Percentiles rank a stretch among this genome's conserved stretches.
Conservation (phyloP, 1,284 basidiomycete genomes). For the Ceratobasidium sp. region DNA sequence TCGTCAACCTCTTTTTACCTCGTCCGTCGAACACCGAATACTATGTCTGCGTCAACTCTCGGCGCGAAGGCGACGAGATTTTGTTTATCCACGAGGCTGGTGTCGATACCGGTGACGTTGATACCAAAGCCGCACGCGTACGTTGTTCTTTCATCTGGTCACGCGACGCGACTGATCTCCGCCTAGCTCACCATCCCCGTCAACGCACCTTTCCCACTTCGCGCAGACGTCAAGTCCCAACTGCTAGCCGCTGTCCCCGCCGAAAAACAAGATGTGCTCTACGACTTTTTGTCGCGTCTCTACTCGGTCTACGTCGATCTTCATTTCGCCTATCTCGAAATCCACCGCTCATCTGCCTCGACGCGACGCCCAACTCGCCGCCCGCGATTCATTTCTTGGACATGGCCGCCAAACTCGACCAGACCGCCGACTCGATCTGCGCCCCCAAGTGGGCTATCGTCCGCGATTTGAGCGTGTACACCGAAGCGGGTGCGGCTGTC, state of each 20-base stretch:
- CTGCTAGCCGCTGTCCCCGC: conserved; percentile 84
- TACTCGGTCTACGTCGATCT: conserved; percentile 98
- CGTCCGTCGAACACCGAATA: conserved; percentile 96
- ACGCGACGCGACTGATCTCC: conserved; percentile 9
- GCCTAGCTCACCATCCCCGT: conserved; percentile 89
- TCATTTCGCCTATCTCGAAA: conserved; percentile 99
- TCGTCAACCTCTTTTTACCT: conserved; percentile 98
- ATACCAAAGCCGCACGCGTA: no score
- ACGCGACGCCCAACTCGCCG: conserved; percentile 79
- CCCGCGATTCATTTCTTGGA: conserved; percentile 96
- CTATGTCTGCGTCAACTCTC: conserved; percentile 98
- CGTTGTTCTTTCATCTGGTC: no score
- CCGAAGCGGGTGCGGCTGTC: conserved; percentile 59
- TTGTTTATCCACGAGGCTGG: conserved; percentile 56
- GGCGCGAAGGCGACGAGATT: conserved; percentile 91
- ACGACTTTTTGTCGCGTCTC: conserved; percentile 94
- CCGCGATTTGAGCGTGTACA: conserved; percentile 79
- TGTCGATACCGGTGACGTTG: no score
- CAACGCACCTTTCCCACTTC: conserved; percentile 81
- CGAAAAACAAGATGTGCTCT: conserved; percentile 87
- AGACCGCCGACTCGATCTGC: conserved; percentile 94
- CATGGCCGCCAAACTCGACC: conserved; percentile 99
- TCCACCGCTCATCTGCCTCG: conserved; percentile 97
- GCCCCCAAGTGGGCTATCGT: conserved; percentile 55
- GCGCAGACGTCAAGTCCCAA: conserved; percentile 78